Evolutionary conservation across 2,329 filamentous ascomycete species (phyloP).

Genomic region (Aaosphaeria pasadenensis): DNA sequence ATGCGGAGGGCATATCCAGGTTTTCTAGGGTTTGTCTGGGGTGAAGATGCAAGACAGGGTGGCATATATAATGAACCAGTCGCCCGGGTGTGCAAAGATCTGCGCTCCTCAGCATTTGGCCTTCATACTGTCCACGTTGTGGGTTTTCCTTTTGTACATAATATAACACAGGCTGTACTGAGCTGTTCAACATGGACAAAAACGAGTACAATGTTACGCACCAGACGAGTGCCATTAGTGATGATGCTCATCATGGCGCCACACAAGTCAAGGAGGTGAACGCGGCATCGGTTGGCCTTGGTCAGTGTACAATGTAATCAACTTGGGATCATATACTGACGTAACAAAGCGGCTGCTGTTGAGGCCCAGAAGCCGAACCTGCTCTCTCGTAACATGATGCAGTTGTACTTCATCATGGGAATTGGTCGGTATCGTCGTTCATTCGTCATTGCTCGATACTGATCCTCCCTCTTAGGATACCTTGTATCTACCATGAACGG

Average conservation of each 20-base stretch:
- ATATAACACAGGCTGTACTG: too few relatives aligned
- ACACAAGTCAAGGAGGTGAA: constrained; percentile 21
- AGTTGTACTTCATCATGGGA: constrained; percentile 33
- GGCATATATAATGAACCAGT: too few relatives aligned
- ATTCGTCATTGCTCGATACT: too few relatives aligned
- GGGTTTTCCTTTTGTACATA: too few relatives aligned
- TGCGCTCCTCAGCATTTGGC: too few relatives aligned
- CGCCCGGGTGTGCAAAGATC: too few relatives aligned
- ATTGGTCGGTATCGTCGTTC: constrained; percentile 9
- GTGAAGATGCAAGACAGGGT: too few relatives aligned
- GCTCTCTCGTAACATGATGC: constrained; percentile 27
- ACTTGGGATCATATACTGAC: constrained; percentile 6
- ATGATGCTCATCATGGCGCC: constrained; percentile 19
- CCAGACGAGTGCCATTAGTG: constrained; percentile 13
- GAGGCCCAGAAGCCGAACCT: constrained; percentile 31
- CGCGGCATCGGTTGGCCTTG: constrained; percentile 28
- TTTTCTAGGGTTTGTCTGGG: too few relatives aligned
- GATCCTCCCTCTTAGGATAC: constrained; percentile 7
- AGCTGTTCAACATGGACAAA: constrained; percentile 2
- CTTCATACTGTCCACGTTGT: too few relatives aligned
- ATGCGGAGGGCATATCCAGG: too few relatives aligned
- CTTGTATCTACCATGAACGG: constrained; percentile 34
- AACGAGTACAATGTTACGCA: constrained; percentile 19
- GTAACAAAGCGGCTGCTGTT: constrained; percentile 22
- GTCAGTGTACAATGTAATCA: constrained; percentile 10